These are phyloP conservation scores for Hortiboletus campestris DNA, from an alignment of 768 basidiomycete genomes.

Conservation along the genomic window DNA sequence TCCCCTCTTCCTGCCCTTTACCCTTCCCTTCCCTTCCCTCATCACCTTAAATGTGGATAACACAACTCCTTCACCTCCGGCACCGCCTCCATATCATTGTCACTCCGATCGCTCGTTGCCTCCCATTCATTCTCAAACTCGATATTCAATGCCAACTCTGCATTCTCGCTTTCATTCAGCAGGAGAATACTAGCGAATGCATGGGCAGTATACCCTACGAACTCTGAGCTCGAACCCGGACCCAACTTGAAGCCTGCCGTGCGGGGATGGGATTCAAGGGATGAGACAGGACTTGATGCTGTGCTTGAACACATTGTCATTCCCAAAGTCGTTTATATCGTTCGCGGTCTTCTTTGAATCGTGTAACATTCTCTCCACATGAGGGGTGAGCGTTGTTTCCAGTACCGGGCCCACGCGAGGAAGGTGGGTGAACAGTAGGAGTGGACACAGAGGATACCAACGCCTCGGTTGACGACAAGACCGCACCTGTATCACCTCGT, in stretches of 20 bases:
- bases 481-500: no score
- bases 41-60: conserved; percentile 44
- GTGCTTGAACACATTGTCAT: conserved; percentile 84
- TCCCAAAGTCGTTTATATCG: conserved; percentile 90
- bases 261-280: no score
- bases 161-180: no score
- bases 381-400: no score
- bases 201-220: neutral
- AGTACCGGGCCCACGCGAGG: no score
- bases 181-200: no score
- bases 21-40: neutral
- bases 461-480: no score
- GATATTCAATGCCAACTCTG: conserved; percentile 67
- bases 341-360: conserved; percentile 91
- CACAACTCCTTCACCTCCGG: conserved; percentile 71
- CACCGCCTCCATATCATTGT: conserved; percentile 79
- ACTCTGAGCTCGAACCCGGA: no score
- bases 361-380: no score
- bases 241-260: no score
- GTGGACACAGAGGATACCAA: no score
- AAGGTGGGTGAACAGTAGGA: no score
- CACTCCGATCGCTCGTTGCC: conserved; percentile 87
- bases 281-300: conserved; percentile 39
- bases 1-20: neutral
- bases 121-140: conserved; percentile 92